A percentile compares a stretch with the other conserved stretches of the same genome.
Evolutionary conservation across 1,284 basidiomycete genomes (phyloP).

Genomic region (Neotropicomus parvogracilis): DNA sequence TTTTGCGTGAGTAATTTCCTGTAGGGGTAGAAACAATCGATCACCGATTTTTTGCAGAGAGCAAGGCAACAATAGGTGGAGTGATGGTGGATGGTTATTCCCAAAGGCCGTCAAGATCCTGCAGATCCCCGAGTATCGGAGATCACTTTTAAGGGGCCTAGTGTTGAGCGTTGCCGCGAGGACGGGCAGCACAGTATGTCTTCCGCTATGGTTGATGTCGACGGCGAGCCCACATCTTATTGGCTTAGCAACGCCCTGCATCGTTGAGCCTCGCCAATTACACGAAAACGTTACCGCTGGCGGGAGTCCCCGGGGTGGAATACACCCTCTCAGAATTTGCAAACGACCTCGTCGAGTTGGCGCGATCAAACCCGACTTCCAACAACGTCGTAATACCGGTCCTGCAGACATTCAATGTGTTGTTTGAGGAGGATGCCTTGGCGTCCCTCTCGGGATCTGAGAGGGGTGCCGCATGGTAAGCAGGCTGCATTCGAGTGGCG

Average conservation of each 20-base stretch:
- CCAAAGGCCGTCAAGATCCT: conserved; percentile 70
- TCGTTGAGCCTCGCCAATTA: conserved; percentile 60
- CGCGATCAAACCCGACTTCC: conserved; percentile 49
- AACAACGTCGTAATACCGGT: conserved; percentile 78
- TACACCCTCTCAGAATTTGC: conserved; percentile 51
- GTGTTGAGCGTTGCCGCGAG: conserved; percentile 76
- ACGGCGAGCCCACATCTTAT: conserved; percentile 11
- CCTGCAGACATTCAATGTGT: conserved; percentile 67
- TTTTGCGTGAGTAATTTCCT: conserved; percentile 41
- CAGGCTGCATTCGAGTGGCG: conserved; percentile 23
- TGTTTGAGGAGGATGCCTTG: conserved; percentile 66
- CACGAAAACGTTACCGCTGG: conserved; percentile 48
- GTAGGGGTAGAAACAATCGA: not conserved
- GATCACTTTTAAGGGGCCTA: conserved; percentile 66
- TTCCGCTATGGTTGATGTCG: conserved; percentile 9
- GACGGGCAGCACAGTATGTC: conserved; percentile 74
- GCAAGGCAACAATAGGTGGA: conserved; percentile 52
- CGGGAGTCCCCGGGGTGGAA: conserved; percentile 20
- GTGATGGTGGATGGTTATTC: conserved; percentile 68
- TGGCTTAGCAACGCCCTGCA: conserved; percentile 62
- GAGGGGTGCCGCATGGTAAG: conserved; percentile 50
- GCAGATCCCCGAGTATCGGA: conserved; percentile 56
- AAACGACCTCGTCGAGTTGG: conserved; percentile 54
- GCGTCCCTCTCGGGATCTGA: conserved; percentile 41
- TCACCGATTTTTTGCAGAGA: conserved; percentile 17